Evolutionary conservation across 768 basidiomycete genomes (phyloP).

Genomic region (Fomitopsis serialis): DNA sequence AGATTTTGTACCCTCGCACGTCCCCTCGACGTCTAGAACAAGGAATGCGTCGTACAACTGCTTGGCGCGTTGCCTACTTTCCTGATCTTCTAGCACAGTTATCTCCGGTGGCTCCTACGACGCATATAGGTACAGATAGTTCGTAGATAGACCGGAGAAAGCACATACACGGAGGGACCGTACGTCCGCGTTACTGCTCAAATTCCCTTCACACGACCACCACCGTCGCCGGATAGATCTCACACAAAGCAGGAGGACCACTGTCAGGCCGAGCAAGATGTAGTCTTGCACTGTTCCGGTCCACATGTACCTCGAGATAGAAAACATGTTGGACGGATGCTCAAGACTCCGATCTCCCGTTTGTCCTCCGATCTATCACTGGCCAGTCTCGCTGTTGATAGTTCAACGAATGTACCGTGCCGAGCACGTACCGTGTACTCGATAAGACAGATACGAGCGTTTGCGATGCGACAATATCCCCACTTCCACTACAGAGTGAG

Average conservation of each 20-base stretch:
- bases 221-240: not conserved
- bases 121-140: not conserved
- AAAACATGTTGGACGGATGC: too few species aligned
- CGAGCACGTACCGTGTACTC: too few species aligned
- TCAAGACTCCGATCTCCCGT: too few species aligned
- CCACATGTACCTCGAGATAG: too few species aligned
- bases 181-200: not conserved
- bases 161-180: not conserved
- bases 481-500: too few species aligned
- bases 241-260: not conserved
- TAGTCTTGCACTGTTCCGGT: not conserved
- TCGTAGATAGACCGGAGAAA: not conserved
- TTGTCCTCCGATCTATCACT: too few species aligned
- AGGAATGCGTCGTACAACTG: constrained; percentile 74
- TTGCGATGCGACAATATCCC: too few species aligned
- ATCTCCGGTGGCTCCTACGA: constrained; percentile 1
- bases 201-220: not conserved
- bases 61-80: constrained; percentile 16
- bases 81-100: not conserved
- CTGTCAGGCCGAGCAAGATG: not conserved
- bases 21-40: constrained; percentile 87
- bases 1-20: constrained; percentile 55
- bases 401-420: too few species aligned
- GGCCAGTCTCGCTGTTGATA: too few species aligned
- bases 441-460: too few species aligned